Conservation (phyloP, 441 rosid species). For the Populus trichocarpa region DNA sequence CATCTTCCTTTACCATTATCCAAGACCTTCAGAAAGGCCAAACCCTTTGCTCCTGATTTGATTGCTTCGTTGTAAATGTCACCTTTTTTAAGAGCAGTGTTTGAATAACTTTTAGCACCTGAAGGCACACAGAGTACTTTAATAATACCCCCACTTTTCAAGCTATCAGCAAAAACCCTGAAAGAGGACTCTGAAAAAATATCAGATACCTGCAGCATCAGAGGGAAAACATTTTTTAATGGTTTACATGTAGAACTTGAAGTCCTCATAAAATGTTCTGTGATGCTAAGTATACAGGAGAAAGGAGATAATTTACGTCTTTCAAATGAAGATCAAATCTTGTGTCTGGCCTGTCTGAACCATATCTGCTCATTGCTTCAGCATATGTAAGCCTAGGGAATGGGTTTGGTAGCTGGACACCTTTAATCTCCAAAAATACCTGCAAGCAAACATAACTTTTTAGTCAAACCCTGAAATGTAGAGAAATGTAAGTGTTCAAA, state of each 20-base stretch:
- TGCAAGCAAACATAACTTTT: constrained; percentile 29
- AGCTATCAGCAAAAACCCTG: constrained; percentile 67
- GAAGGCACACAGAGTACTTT: constrained; percentile 77
- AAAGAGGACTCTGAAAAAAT: constrained; percentile 59
- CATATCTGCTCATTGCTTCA: constrained; percentile 83
- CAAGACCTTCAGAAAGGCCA: constrained; percentile 83
- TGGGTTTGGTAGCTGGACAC: constrained; percentile 70
- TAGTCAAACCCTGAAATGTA: constrained; percentile 2
- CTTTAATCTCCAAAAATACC: constrained; percentile 80
- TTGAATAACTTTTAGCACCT: constrained; percentile 74
- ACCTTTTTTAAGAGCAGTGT: constrained; percentile 89
- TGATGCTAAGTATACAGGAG: background rate
- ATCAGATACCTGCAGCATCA: constrained; percentile 73
- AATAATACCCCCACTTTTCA: constrained; percentile 68
- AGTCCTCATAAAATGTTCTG: background rate
- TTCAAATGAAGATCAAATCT: constrained; percentile 90
- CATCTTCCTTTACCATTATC: constrained; percentile 58
- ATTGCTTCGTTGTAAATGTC: constrained; percentile 71
- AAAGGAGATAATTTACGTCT: constrained; percentile 53
- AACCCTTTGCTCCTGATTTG: constrained; percentile 91
- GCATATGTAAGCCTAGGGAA: constrained; percentile 90
- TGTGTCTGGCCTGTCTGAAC: constrained; percentile 93
- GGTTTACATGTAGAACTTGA: background rate
- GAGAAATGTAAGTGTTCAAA: background rate
- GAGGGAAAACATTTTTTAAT: background rate